A percentile compares a stretch with the other conserved stretches of the same genome.
Conservation (phyloP, 768 basidiomycete genomes). For the Amanita polypyramis region DNA sequence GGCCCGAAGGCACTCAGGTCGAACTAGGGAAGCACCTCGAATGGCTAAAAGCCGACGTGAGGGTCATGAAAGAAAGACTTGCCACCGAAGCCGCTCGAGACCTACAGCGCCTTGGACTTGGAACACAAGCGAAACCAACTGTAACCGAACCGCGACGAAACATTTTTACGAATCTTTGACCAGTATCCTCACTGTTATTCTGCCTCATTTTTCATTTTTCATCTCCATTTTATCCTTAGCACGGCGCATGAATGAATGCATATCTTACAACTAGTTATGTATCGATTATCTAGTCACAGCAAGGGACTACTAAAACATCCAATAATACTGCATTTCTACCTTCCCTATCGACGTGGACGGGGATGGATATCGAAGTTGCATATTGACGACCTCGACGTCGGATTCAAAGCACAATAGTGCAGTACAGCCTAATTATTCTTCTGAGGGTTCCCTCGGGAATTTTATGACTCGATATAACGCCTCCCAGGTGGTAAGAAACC, state of each 20-base stretch:
- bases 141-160: not conserved
- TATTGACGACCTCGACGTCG: too few relatives aligned
- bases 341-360: too few relatives aligned
- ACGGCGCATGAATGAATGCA: not conserved
- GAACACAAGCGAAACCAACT: not conserved
- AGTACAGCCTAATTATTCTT: too few relatives aligned
- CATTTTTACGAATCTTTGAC: not conserved
- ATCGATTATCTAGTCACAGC: conserved; percentile 3
- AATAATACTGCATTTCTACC: not conserved
- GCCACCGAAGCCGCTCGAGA: conserved; percentile 3
- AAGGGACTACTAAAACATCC: not conserved
- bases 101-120: not conserved
- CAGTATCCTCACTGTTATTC: too few relatives aligned
- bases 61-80: conserved; percentile 8
- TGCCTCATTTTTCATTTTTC: not conserved
- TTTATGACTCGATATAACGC: too few relatives aligned
- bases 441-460: too few relatives aligned
- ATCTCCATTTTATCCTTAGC: not conserved
- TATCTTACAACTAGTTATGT: conserved; percentile 3
- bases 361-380: too few relatives aligned
- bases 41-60: conserved; percentile 39
- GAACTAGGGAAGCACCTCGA: conserved; percentile 44
- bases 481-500: too few relatives aligned
- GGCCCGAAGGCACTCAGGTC: conserved; percentile 50
- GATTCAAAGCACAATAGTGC: too few relatives aligned